Percentiles rank a stretch among this genome's conserved stretches.
Conservation (phyloP, 306 rosid species). For the Cajanus cajan region DNA sequence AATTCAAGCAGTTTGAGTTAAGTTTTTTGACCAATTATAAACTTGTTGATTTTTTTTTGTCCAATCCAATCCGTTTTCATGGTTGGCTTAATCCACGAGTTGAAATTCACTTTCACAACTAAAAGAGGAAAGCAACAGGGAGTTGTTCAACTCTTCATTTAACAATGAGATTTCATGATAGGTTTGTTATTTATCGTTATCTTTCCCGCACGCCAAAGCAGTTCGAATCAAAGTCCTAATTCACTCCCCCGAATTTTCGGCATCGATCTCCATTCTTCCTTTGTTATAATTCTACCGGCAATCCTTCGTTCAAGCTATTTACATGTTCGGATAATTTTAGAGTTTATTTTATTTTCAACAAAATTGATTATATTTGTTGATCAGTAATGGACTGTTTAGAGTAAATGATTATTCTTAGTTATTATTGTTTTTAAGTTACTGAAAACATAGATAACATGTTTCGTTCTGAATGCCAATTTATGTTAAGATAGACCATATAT, state of each 20-base stretch:
- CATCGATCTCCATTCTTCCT: constrained; percentile 9
- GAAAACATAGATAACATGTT: background rate
- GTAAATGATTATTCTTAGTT: background rate
- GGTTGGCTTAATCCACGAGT: too few species aligned
- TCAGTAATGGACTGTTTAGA: background rate
- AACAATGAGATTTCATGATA: constrained; percentile 33
- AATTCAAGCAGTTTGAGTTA: too few species aligned
- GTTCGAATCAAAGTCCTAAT: constrained; percentile 1
- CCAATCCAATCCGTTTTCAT: too few species aligned
- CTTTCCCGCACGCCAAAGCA: constrained; percentile 22
- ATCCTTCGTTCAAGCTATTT: background rate
- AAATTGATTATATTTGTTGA: background rate
- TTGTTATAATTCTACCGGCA: constrained; percentile 55
- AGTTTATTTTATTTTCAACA: background rate
- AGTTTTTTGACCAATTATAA: too few species aligned
- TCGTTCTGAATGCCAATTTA: background rate
- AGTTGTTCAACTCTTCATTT: too few species aligned
- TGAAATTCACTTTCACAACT: too few species aligned
- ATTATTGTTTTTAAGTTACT: background rate
- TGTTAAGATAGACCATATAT: background rate
- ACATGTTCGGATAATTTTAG: background rate
- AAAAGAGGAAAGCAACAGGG: too few species aligned
- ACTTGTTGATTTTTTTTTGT: too few species aligned
- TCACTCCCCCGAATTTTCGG: background rate
- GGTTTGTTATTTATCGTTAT: constrained; percentile 25